These are phyloP conservation scores for Simplicillium aogashimaense DNA, from an alignment of 2,329 filamentous ascomycete species.

Conservation along the genomic window DNA sequence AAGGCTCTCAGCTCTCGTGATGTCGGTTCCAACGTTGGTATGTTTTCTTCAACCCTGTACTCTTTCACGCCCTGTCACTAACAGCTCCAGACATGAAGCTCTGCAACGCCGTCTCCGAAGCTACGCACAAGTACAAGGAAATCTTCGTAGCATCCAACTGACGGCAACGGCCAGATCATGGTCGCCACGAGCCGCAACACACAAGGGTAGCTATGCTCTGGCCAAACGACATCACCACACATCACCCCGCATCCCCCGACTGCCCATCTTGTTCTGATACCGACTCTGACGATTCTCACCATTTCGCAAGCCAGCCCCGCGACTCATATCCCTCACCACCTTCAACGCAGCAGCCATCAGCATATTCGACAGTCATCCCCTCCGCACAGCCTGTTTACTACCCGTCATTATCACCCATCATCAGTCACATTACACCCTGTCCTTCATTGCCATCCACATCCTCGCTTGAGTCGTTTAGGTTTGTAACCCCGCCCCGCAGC, in stretches of 20 bases:
- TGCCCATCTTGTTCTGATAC: not conserved
- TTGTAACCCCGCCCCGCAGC: too few species aligned
- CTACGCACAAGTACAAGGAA: slow-evolving; percentile 68
- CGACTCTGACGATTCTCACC: not conserved
- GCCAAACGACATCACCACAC: slow-evolving; percentile 10
- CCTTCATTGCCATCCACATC: not conserved
- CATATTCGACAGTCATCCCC: slow-evolving; percentile 1
- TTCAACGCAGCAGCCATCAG: not conserved
- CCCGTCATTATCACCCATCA: slow-evolving; percentile 2
- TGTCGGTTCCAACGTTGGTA: slow-evolving; percentile 60
- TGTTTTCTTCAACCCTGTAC: slow-evolving; percentile 20
- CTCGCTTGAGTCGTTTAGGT: not conserved
- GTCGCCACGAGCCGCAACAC: slow-evolving; percentile 11
- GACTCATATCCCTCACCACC: not conserved
- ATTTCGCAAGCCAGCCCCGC: not conserved
- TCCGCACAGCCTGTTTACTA: slow-evolving; percentile 6
- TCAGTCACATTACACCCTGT: not conserved
- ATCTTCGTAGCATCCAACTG: slow-evolving; percentile 61
- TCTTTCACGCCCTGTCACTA: not conserved
- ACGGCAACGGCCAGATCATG: slow-evolving; percentile 19
- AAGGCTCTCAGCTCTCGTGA: slow-evolving; percentile 62
- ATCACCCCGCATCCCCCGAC: not conserved
- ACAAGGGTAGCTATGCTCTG: slow-evolving; percentile 29
- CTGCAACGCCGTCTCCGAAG: slow-evolving; percentile 72
- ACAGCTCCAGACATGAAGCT: slow-evolving; percentile 56